phyloP scores from a whole-genome alignment of 495 filamentous ascomycete species.

The Penicillium simplicissimum region DNA sequence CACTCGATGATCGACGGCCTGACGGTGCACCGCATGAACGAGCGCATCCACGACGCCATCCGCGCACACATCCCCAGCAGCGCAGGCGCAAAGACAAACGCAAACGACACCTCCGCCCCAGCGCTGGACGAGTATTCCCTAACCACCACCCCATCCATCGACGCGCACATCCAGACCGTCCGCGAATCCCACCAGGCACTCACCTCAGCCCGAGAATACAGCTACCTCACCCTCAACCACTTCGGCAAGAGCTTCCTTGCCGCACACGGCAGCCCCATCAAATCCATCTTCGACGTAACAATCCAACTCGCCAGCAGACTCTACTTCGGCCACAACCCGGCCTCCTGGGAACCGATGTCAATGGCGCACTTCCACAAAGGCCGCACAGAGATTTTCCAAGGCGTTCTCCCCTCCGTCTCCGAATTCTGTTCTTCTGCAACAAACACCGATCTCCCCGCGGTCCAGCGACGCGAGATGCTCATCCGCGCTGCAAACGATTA shows the following conservation, averaged over 20 bases:
- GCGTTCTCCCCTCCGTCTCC: background rate
- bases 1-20: background rate
- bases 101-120: background rate
- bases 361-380: slow-evolving; percentile 6
- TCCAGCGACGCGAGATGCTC: background rate
- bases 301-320: slow-evolving; percentile 8
- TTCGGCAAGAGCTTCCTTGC: slow-evolving; percentile 3
- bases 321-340: slow-evolving; percentile 6
- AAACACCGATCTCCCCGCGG: background rate
- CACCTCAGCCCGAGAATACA: background rate
- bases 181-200: background rate
- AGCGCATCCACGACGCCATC: slow-evolving; percentile 2
- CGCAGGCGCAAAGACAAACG: background rate
- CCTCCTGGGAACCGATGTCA: slow-evolving; percentile 4
- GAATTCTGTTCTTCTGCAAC: background rate
- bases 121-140: background rate
- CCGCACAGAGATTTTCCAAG: slow-evolving; percentile 2
- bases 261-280: background rate
- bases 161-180: background rate
- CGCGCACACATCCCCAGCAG: background rate
- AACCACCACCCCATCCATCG: background rate
- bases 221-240: background rate
- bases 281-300: slow-evolving; percentile 6
- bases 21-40: slow-evolving; percentile 5
- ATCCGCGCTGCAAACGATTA: slow-evolving; percentile 2